Evolutionary conservation across 2,329 filamentous ascomycete genomes (phyloP).

Genomic region (Cyphellophora europaea): DNA sequence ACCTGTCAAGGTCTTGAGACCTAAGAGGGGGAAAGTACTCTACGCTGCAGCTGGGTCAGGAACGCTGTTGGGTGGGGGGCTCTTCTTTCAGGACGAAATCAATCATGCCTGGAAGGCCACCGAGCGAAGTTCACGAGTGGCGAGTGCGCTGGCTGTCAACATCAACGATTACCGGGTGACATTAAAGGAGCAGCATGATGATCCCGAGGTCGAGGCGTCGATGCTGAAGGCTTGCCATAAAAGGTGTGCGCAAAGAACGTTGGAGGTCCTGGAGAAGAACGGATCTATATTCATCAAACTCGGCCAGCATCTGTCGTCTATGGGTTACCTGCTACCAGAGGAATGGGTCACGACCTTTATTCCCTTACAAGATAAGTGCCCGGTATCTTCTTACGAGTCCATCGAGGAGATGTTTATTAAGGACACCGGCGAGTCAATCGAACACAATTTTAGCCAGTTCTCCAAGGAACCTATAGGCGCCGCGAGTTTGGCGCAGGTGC

Average conservation of each 20-base stretch:
- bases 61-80: slow-evolving; percentile 7
- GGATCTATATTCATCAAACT: slow-evolving; percentile 98
- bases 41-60: slow-evolving; percentile 14
- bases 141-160: slow-evolving; percentile 62
- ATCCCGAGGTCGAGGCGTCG: slow-evolving; percentile 56
- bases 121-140: slow-evolving; percentile 71
- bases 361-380: slow-evolving; percentile 90
- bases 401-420: slow-evolving; percentile 76
- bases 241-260: slow-evolving; percentile 79
- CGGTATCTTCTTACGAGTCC: slow-evolving; percentile 79
- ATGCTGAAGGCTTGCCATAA: slow-evolving; percentile 77
- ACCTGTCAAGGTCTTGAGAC: slow-evolving; percentile 8
- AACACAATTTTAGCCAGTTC: slow-evolving; percentile 81
- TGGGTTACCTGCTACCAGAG: slow-evolving; percentile 83
- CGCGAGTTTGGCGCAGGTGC: slow-evolving; percentile 89
- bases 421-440: slow-evolving; percentile 71
- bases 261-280: slow-evolving; percentile 84
- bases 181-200: slow-evolving; percentile 57
- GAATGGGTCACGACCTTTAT: slow-evolving; percentile 97
- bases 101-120: slow-evolving; percentile 66
- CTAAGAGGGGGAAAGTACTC: slow-evolving; percentile 7
- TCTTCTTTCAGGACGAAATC: slow-evolving; percentile 53
- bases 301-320: slow-evolving; percentile 88
- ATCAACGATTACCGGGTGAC: slow-evolving; percentile 81
- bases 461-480: slow-evolving; percentile 74